A percentile compares a stretch with the other conserved stretches of the same genome.
Evolutionary conservation across 306 rosid species (phyloP).

Genomic region (Myrica gale): DNA sequence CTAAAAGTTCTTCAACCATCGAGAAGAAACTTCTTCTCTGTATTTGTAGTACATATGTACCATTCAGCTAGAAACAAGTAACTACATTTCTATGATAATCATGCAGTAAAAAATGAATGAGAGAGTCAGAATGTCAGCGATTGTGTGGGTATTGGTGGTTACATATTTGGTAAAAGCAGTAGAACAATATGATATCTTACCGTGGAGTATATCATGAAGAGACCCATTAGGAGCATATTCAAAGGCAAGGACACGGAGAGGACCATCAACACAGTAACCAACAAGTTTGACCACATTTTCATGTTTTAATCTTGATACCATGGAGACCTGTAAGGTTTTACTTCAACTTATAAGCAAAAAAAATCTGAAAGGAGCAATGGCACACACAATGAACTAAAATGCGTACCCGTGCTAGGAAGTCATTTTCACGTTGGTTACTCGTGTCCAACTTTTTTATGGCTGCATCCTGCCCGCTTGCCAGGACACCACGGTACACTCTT

Average conservation of each 20-base stretch:
- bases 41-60: background rate
- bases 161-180: background rate
- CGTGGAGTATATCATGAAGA: slow-evolving; percentile 75
- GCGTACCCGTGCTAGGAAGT: slow-evolving; percentile 73
- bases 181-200: slow-evolving; percentile 33
- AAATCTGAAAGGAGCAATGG: background rate
- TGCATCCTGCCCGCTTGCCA: slow-evolving; percentile 53
- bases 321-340: slow-evolving; percentile 50
- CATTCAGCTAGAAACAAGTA: background rate
- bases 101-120: background rate
- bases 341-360: background rate
- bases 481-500: slow-evolving; percentile 55
- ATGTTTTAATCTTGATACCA: slow-evolving; percentile 76
- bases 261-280: slow-evolving; percentile 67
- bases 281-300: slow-evolving; percentile 66
- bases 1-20: background rate
- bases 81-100: background rate
- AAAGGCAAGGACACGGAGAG: slow-evolving; percentile 66
- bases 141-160: background rate
- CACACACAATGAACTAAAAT: background rate
- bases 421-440: slow-evolving; percentile 65
- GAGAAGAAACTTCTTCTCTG: background rate
- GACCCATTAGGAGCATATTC: slow-evolving; percentile 80
- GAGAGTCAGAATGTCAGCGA: background rate
- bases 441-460: slow-evolving; percentile 79